These are phyloP conservation scores for Cercospora citrullina DNA, from an alignment of 2,329 filamentous ascomycete genomes.

Conservation along the genomic window DNA sequence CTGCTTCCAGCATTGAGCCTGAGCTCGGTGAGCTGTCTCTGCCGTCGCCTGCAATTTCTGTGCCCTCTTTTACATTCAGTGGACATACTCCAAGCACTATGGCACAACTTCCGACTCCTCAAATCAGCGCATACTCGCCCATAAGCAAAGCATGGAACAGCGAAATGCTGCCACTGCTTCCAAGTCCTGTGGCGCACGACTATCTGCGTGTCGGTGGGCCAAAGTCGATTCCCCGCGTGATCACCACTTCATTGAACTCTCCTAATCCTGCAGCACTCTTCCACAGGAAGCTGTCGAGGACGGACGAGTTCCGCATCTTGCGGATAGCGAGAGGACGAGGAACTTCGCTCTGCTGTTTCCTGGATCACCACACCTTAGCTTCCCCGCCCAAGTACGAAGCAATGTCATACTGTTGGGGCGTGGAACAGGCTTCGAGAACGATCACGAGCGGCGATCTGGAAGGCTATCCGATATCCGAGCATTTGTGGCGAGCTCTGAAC, in stretches of 20 bases:
- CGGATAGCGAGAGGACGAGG: slow-evolving; percentile 13
- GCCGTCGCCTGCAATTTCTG: not conserved
- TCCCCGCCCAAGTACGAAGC: slow-evolving; percentile 17
- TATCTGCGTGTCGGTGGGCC: slow-evolving; percentile 6
- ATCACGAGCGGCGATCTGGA: slow-evolving; percentile 16
- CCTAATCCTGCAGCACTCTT: not conserved
- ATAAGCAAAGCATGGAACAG: not conserved
- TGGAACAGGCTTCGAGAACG: not conserved
- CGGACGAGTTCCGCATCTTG: slow-evolving; percentile 14
- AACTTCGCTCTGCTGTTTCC: slow-evolving; percentile 9
- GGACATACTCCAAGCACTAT: not conserved
- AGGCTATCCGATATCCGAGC: slow-evolving; percentile 18
- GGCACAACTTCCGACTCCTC: not conserved
- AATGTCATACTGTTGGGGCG: slow-evolving; percentile 24
- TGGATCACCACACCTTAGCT: slow-evolving; percentile 8
- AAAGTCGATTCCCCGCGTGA: not conserved
- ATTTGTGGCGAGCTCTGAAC: slow-evolving; percentile 19
- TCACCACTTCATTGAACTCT: not conserved
- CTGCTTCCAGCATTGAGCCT: not conserved
- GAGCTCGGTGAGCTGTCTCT: not conserved
- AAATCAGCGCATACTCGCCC: not conserved
- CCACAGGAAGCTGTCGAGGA: slow-evolving; percentile 3
- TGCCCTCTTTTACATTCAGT: not conserved
- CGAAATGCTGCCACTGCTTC: not conserved
- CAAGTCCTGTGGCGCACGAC: not conserved